Evolutionary conservation across 441 rosid species (phyloP).

Genomic region (Omphalea diandra): DNA sequence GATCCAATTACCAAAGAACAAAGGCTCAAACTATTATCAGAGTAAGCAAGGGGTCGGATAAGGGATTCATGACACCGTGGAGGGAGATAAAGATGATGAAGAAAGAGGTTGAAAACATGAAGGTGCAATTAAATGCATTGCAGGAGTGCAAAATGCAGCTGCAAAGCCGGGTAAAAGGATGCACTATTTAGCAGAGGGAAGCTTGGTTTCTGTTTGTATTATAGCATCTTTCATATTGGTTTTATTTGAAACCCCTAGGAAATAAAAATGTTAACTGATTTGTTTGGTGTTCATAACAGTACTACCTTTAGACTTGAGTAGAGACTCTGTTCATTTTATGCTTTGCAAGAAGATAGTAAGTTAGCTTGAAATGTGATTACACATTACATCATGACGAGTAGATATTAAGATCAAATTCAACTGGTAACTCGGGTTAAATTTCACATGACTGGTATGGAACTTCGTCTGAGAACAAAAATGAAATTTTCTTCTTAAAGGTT

Average conservation of each 20-base stretch:
- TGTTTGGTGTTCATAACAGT: neutral
- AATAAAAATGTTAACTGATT: neutral
- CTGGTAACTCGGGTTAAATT: too few species aligned
- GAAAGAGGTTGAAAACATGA: slow-evolving; percentile 53
- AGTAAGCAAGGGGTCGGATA: slow-evolving; percentile 22
- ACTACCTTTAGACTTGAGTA: too few species aligned
- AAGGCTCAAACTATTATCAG: slow-evolving; percentile 32
- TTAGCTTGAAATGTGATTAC: too few species aligned
- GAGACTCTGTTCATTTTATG: neutral
- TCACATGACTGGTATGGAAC: too few species aligned
- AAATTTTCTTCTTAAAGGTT: too few species aligned
- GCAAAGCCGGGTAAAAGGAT: slow-evolving; percentile 39
- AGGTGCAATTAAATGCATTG: slow-evolving; percentile 48
- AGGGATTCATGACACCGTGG: slow-evolving; percentile 12
- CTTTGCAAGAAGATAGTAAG: neutral
- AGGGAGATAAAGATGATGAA: slow-evolving; percentile 49
- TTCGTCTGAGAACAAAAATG: too few species aligned
- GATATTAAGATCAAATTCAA: too few species aligned
- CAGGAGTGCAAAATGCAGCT: slow-evolving; percentile 47
- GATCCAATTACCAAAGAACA: slow-evolving; percentile 33
- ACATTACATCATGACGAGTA: too few species aligned
- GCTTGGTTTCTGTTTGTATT: neutral
- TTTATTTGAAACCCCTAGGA: neutral
- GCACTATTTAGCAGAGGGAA: slow-evolving; percentile 6
- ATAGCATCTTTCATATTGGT: neutral